phyloP scores from a whole-genome alignment of 257 asterid genomes.

The Solanum virginianum region DNA sequence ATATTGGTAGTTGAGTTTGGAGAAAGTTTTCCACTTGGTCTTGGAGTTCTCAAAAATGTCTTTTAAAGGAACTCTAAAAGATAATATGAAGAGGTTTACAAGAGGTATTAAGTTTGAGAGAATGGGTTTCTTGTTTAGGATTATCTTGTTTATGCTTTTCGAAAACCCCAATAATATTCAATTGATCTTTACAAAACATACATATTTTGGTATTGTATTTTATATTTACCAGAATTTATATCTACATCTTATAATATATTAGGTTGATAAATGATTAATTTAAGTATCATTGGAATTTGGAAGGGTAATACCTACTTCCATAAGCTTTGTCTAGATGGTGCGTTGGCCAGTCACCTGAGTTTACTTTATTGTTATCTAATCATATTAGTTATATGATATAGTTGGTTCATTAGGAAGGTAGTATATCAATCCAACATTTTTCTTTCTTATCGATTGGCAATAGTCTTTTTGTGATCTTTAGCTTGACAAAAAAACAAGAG shows the following conservation, averaged over 20 bases:
- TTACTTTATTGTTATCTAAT: background rate
- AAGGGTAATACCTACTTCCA: no score
- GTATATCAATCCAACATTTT: no score
- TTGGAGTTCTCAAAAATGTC: slow-evolving; percentile 48
- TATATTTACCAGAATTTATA: background rate
- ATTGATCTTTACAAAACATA: background rate
- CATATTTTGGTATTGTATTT: background rate
- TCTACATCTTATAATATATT: background rate
- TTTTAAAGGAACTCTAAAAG: slow-evolving; percentile 71
- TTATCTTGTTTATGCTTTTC: background rate
- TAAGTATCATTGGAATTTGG: background rate
- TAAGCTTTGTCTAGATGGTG: background rate
- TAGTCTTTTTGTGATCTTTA: no score
- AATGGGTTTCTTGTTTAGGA: background rate
- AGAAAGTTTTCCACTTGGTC: slow-evolving; percentile 55
- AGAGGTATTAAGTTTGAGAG: slow-evolving; percentile 34
- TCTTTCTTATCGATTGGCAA: no score
- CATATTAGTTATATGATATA: no score
- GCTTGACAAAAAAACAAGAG: no score
- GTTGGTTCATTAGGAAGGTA: no score
- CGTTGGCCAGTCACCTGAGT: background rate
- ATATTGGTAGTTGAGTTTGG: background rate
- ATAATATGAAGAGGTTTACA: slow-evolving; percentile 89
- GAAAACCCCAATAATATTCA: background rate
- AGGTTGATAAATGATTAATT: background rate